Conservation (phyloP, 2,329 filamentous ascomycete genomes). For the Berkeleyomyces rouxiae region DNA sequence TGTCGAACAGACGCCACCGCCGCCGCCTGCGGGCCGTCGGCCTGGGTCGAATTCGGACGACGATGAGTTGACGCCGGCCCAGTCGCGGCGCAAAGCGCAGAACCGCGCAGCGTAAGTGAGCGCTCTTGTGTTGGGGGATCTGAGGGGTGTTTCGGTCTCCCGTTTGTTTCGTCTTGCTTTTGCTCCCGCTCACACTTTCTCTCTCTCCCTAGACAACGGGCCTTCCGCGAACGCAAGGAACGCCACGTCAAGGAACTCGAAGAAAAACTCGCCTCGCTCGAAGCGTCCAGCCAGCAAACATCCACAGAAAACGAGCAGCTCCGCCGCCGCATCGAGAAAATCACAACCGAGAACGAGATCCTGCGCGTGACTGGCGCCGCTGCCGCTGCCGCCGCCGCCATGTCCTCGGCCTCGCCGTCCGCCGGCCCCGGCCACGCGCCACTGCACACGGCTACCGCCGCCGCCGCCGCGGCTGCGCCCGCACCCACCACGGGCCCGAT, state of each 20-base stretch:
- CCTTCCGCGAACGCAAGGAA: conserved; percentile 92
- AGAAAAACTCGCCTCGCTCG: conserved; percentile 61
- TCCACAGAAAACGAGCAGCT: conserved; percentile 74
- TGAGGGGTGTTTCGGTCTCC: background rate
- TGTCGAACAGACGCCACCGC: conserved; percentile 16
- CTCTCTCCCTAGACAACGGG: conserved; percentile 54
- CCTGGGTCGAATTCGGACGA: conserved; percentile 34
- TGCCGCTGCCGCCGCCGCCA: conserved; percentile 19
- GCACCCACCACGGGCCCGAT: conserved; percentile 44
- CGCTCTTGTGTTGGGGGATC: too few species aligned
- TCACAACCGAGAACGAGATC: conserved; percentile 83
- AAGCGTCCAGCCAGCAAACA: conserved; percentile 55
- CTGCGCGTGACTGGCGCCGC: conserved; percentile 49
- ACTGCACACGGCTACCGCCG: conserved; percentile 22
- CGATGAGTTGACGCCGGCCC: conserved; percentile 38
- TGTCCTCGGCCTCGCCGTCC: too few species aligned
- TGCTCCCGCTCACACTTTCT: background rate
- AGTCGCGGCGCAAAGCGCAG: conserved; percentile 43
- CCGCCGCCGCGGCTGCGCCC: conserved; percentile 22
- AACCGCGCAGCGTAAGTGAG: conserved; percentile 42
- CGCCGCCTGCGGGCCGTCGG: conserved; percentile 15
- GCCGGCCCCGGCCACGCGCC: too few species aligned
- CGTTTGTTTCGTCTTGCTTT: background rate
- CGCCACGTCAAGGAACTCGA: conserved; percentile 82
- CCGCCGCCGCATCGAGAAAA: conserved; percentile 66